Base-by-base conservation (phyloP, 345 rosid species). In the Citrus australasica region DNA sequence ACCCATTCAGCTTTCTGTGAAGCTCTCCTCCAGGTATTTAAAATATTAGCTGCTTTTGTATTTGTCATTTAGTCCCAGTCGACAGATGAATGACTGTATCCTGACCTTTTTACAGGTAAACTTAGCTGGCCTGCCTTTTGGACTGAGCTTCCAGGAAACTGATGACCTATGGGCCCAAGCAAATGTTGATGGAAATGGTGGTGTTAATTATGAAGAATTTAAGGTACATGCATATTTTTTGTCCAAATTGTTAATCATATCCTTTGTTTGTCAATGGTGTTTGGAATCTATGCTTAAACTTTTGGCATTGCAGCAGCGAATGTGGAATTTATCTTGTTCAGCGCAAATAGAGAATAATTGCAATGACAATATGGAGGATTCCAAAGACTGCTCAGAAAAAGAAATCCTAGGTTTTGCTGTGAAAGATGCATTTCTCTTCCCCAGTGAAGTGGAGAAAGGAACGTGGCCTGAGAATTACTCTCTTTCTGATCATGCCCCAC, bases 401-500 rank as follows among this genome's bases (percentile, higher is more conserved):
- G 89, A 85, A 82, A 83, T 86, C n/a, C 82, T 92, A 22, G 97
- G 98, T 78, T 86, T 93, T 76, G 86, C 85, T 35, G 92, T 93
- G 75, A 89, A 92, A 78, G 88, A 88, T 83, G 99, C 98, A 7
- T 85, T 84, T 79, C 88, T 95, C 69, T 95, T 88, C 73, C 99
- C 99, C 3, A 84, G 84, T 53, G 99, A 95, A 88, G 96, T 86
- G 74, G 99, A 95, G 88, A 92, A 85, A 82, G 98, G 98, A 78
- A 81, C 81, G 77, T 95, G 99, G 97, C 99, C 99, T 0, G 97
- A 93, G 74, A 86, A 88, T 78, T 92, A 93, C 82, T 91, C 83
- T 58, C 92, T 95, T 22, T 95, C 97, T 0, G 99, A 95, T 81
- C 99, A 95, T 74, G 98, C 98, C 48, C 86, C 93, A 35, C 98